Evolutionary conservation across 805 yeast species (phyloP).

Genomic region (Cyberlindnera nakhonratchasimensis): DNA sequence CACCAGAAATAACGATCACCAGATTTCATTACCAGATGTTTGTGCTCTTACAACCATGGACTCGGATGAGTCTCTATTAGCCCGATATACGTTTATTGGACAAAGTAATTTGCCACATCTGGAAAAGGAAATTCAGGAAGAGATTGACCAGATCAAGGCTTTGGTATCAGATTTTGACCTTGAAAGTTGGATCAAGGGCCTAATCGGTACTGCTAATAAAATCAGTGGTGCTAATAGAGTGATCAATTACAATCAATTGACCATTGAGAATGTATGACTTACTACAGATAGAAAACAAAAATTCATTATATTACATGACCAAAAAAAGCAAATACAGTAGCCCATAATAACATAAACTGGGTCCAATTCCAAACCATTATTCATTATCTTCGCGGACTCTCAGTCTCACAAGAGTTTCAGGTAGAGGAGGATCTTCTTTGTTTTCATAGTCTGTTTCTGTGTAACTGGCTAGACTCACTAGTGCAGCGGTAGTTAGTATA

Average conservation of each 20-base stretch:
- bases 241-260: conserved; percentile 36
- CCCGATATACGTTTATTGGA: conserved; percentile 25
- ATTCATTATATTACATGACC: not conserved
- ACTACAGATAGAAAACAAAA: conserved; percentile 10
- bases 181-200: conserved; percentile 31
- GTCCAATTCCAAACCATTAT: conserved; percentile 8
- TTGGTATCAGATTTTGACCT: conserved; percentile 19
- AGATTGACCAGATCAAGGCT: conserved; percentile 23
- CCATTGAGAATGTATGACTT: conserved; percentile 25
- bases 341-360: not conserved
- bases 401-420: conserved; percentile 64
- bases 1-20: conserved; percentile 20
- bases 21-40: conserved; percentile 32
- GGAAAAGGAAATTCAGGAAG: conserved; percentile 22
- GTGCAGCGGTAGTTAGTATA: conserved; percentile 11
- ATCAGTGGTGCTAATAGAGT: conserved; percentile 32
- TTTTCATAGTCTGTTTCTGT: conserved; percentile 29
- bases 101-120: conserved; percentile 24
- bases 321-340: not conserved
- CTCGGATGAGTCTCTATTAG: conserved; percentile 18
- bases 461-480: conserved; percentile 42
- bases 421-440: conserved; percentile 43
- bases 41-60: conserved; percentile 13
- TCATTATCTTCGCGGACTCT: conserved; percentile 41
- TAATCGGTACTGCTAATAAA: conserved; percentile 37